phyloP scores from a whole-genome alignment of 169 alveolate species.

The Cryptosporidium ryanae region DNA sequence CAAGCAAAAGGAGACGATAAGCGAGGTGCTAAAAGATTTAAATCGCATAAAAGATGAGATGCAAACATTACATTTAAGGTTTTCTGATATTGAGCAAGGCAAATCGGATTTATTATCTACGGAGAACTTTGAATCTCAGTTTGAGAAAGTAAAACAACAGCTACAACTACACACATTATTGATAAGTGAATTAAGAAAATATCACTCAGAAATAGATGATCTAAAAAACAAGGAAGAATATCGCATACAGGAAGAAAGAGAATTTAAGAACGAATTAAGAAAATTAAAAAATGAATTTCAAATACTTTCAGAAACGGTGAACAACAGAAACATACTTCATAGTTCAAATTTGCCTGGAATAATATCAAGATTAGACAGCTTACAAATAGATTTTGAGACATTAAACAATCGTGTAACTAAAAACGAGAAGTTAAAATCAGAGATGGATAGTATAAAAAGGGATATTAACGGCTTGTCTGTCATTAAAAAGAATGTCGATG shows the following conservation, averaged over 20 bases:
- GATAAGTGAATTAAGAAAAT: slow-evolving; percentile 61
- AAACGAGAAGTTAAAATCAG: slow-evolving; percentile 41
- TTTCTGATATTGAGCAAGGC: slow-evolving; percentile 67
- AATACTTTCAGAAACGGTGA: slow-evolving; percentile 50
- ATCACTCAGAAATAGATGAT: slow-evolving; percentile 71
- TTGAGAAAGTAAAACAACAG: slow-evolving; percentile 67
- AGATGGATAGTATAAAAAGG: slow-evolving; percentile 41
- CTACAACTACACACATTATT: slow-evolving; percentile 56
- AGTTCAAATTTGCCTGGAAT: slow-evolving; percentile 54
- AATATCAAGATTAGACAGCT: slow-evolving; percentile 14
- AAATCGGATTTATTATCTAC: slow-evolving; percentile 38
- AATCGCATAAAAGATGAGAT: slow-evolving; percentile 74
- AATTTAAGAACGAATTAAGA: slow-evolving; percentile 43
- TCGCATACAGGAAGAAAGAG: slow-evolving; percentile 45
- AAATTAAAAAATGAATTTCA: slow-evolving; percentile 55
- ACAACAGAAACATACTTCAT: slow-evolving; percentile 35
- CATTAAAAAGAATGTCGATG: slow-evolving; percentile 35
- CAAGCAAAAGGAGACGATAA: slow-evolving; percentile 46
- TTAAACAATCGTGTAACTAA: slow-evolving; percentile 16
- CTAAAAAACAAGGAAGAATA: slow-evolving; percentile 47
- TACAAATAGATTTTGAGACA: slow-evolving; percentile 58
- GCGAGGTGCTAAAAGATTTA: slow-evolving; percentile 55
- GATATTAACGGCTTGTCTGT: slow-evolving; percentile 37
- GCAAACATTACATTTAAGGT: slow-evolving; percentile 62
- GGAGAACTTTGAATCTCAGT: slow-evolving; percentile 49